Conservation (phyloP, 2,329 filamentous ascomycete genomes). For the Ophiocordyceps australis region DNA sequence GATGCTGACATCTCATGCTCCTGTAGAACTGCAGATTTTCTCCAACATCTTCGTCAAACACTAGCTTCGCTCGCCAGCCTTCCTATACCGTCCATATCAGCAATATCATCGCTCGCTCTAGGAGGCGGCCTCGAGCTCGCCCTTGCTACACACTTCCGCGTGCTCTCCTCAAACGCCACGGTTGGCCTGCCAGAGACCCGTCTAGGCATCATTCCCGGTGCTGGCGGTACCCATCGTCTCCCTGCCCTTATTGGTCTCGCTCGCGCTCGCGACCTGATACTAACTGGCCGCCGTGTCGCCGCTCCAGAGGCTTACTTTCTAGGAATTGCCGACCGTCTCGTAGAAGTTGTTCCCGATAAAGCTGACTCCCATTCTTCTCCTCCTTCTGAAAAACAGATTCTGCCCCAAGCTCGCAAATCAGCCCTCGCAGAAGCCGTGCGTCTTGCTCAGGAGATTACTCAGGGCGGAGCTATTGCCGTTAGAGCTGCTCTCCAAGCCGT, state of each 20-base stretch:
- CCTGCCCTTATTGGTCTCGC: slow-evolving; percentile 62
- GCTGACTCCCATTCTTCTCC: slow-evolving; percentile 18
- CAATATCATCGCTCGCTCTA: slow-evolving; percentile 69
- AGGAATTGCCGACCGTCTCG: slow-evolving; percentile 76
- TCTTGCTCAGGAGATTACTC: slow-evolving; percentile 70
- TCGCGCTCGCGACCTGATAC: slow-evolving; percentile 74
- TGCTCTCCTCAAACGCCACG: slow-evolving; percentile 60
- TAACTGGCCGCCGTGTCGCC: slow-evolving; percentile 74
- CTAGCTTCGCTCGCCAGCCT: slow-evolving; percentile 57
- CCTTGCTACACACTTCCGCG: slow-evolving; percentile 73
- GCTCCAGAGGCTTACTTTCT: slow-evolving; percentile 82
- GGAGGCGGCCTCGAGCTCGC: slow-evolving; percentile 90
- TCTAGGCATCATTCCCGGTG: slow-evolving; percentile 85
- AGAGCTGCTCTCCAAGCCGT: slow-evolving; percentile 67
- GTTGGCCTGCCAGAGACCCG: slow-evolving; percentile 84
- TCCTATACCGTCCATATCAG: slow-evolving; percentile 77
- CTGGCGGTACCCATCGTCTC: slow-evolving; percentile 80
- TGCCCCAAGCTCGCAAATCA: slow-evolving; percentile 41
- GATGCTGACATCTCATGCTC: too few species aligned
- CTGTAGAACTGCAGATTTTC: slow-evolving; percentile 58
- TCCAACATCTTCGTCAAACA: slow-evolving; percentile 56
- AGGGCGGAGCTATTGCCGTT: slow-evolving; percentile 73
- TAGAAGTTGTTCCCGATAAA: slow-evolving; percentile 52
- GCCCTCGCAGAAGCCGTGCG: slow-evolving; percentile 61
- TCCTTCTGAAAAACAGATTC: slow-evolving; percentile 14